phyloP scores from a whole-genome alignment of 2,329 filamentous ascomycete genomes.

The Sclerotinia glacialis region DNA sequence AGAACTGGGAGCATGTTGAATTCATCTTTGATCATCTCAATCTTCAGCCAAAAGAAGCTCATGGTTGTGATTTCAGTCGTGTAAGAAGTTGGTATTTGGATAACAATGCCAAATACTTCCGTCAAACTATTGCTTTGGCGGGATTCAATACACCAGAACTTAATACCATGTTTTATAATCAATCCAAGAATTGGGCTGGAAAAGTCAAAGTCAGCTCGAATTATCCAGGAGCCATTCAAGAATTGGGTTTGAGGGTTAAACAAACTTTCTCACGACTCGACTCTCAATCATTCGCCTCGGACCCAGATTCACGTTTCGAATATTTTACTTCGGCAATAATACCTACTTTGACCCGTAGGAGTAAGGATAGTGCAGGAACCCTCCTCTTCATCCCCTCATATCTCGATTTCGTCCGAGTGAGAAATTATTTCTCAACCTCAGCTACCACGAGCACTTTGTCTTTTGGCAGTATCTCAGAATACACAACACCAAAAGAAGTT shows the following conservation, averaged over 20 bases:
- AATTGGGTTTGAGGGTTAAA: constrained; percentile 67
- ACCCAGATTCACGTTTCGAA: constrained; percentile 85
- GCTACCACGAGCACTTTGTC: constrained; percentile 52
- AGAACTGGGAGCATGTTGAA: constrained; percentile 97
- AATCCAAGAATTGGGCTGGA: constrained; percentile 79
- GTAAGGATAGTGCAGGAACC: constrained; percentile 65
- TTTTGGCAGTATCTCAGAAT: constrained; percentile 87
- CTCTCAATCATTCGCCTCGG: constrained; percentile 63
- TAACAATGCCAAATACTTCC: constrained; percentile 72
- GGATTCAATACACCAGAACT: constrained; percentile 87
- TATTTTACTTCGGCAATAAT: constrained; percentile 84
- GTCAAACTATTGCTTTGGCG: constrained; percentile 80
- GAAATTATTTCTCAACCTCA: constrained; percentile 85
- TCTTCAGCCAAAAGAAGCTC: constrained; percentile 80
- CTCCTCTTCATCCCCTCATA: constrained; percentile 91
- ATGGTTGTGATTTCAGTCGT: constrained; percentile 90
- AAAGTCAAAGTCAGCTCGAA: constrained; percentile 68
- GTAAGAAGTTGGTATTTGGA: constrained; percentile 94
- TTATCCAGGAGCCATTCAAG: constrained; percentile 70
- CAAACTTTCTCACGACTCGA: constrained; percentile 92
- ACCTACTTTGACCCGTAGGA: constrained; percentile 67
- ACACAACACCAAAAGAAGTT: constrained; percentile 74
- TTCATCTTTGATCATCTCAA: constrained; percentile 92
- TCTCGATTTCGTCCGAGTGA: constrained; percentile 88
- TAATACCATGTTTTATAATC: constrained; percentile 70